A percentile compares a stretch with the other conserved stretches of the same genome.
These are phyloP conservation scores for Rhodotorula babjevae DNA, from an alignment of 768 basidiomycete genomes.

Conservation along the genomic window DNA sequence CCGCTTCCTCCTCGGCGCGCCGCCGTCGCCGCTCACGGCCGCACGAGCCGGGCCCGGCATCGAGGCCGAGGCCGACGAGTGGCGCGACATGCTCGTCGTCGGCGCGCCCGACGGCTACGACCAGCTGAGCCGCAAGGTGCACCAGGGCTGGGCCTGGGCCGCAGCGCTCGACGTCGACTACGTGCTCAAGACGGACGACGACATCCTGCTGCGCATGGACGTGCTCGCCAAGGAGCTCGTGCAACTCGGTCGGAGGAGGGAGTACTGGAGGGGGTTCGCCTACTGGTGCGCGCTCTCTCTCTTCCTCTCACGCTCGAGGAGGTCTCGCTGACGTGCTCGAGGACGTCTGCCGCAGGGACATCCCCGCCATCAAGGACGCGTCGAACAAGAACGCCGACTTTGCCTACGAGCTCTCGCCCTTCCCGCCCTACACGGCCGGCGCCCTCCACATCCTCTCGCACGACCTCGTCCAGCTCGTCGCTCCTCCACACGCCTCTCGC, in stretches of 20 bases:
- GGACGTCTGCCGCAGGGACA: constrained; percentile 22
- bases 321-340: no score
- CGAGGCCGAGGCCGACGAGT: constrained; percentile 31
- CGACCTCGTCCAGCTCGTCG: constrained; percentile 37
- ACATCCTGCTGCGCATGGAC: constrained; percentile 31
- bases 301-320: no score
- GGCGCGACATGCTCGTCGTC: constrained; percentile 31
- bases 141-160: constrained; percentile 32
- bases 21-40: constrained; percentile 31
- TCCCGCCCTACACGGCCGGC: constrained; percentile 35
- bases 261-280: constrained; percentile 37
- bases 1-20: constrained; percentile 34
- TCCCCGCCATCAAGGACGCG: constrained; percentile 28
- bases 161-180: constrained; percentile 27
- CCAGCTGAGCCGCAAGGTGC: constrained; percentile 22
- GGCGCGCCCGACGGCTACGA: constrained; percentile 19
- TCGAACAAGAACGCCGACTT: constrained; percentile 36
- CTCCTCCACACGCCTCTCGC: constrained; percentile 3
- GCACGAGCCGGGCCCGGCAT: constrained; percentile 13
- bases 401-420: constrained; percentile 26
- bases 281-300: constrained; percentile 15
- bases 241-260: constrained; percentile 16
- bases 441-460: constrained; percentile 34
- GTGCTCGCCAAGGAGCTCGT: constrained; percentile 30
- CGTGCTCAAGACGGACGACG: constrained; percentile 39